These are phyloP conservation scores for Colletotrichum noveboracense DNA, from an alignment of 2,329 filamentous ascomycete genomes.

Conservation along the genomic window DNA sequence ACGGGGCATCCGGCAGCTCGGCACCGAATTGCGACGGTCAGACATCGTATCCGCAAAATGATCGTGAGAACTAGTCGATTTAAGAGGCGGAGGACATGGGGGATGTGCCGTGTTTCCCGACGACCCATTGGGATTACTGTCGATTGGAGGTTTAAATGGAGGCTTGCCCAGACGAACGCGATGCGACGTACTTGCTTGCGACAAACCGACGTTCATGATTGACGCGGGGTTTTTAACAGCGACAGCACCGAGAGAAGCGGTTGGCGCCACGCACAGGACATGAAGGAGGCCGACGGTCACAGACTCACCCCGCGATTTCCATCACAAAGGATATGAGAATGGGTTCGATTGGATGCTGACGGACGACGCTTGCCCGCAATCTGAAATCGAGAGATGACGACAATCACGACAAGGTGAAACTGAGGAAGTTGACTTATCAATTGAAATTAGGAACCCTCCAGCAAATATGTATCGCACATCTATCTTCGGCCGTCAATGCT, in stretches of 20 bases:
- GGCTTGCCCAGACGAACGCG: background rate
- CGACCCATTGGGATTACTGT: background rate
- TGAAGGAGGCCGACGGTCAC: background rate
- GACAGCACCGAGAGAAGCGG: background rate
- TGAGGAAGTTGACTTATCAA: background rate
- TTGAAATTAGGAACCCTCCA: background rate
- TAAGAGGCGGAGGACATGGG: background rate
- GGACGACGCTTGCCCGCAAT: background rate
- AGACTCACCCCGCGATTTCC: background rate
- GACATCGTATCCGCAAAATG: background rate
- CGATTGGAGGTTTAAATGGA: background rate
- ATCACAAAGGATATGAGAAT: no score
- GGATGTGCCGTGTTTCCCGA: background rate
- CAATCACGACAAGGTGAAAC: background rate
- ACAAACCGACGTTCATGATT: background rate
- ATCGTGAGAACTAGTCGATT: background rate
- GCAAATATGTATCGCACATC: background rate
- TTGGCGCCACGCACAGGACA: background rate
- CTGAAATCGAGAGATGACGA: background rate
- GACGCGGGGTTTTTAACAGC: background rate
- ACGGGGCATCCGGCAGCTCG: constrained; percentile 7
- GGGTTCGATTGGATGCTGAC: background rate
- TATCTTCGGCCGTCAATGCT: constrained; percentile 8
- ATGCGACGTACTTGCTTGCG: background rate
- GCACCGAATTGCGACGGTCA: background rate